Evolutionary conservation across 2,329 filamentous ascomycete species (phyloP).

Genomic region (Venturia pyrina): DNA sequence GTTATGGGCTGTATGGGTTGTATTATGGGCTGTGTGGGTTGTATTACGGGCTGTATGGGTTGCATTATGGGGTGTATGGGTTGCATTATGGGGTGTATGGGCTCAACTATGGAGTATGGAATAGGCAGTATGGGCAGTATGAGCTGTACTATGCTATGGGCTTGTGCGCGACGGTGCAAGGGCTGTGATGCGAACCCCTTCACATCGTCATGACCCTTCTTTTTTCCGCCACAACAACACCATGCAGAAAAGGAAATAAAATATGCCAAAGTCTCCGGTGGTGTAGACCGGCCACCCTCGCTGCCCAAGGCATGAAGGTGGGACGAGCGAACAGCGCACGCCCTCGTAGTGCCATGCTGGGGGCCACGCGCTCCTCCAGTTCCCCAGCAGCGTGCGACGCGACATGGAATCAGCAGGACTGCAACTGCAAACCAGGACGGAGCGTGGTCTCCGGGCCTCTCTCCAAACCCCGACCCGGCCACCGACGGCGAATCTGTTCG

Average conservation of each 20-base stretch:
- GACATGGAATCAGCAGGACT: not conserved
- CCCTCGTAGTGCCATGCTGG: not conserved
- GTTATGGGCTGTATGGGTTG: too few species aligned
- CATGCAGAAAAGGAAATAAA: not conserved
- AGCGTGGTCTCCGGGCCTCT: not conserved
- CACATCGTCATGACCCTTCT: not conserved
- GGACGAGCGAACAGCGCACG: not conserved
- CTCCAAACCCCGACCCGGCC: not conserved
- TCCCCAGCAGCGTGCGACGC: constrained; percentile 1
- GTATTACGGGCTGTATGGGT: too few species aligned
- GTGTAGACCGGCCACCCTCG: not conserved
- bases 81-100: too few species aligned
- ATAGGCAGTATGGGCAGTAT: too few species aligned
- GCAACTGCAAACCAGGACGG: not conserved
- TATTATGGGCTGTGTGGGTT: too few species aligned
- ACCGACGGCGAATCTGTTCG: too few species aligned
- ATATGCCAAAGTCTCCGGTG: not conserved
- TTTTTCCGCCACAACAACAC: too few species aligned
- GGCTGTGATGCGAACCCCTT: not conserved
- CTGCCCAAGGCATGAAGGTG: not conserved
- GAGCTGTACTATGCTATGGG: too few species aligned
- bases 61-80: too few species aligned
- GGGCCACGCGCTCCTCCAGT: not conserved
- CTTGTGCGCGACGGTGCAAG: not conserved
- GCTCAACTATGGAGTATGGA: too few species aligned